Base-by-base conservation (phyloP, 495 filamentous ascomycete genomes). In the Hypoxylon lienhwacheense region DNA sequence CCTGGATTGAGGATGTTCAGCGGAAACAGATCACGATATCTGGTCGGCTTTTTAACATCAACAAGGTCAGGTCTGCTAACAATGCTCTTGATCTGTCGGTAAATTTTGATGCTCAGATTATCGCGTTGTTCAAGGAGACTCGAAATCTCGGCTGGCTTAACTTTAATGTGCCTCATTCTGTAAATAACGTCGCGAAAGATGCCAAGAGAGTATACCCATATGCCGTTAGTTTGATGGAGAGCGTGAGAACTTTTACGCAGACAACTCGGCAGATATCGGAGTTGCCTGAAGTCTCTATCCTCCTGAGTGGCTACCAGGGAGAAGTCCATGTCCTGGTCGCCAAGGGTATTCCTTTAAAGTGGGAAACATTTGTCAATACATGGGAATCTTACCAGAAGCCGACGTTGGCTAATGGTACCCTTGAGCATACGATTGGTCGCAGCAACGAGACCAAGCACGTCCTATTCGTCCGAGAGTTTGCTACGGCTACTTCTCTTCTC, bases 111-210 rank as follows among this genome's bases (percentile, higher is more conserved):
- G 84, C 88, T 6, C 92, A 97, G 64, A 87, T 97, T 51, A 99
- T 97, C 68, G 89, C 90, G 0, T 72, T 99, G 22, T 99, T 97
- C 78, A 99, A 99, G 65, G 93, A 99, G 73, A 95, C 96, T n/a
- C 84, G 93, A 19, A 97, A 97, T 62, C 78, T 99, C 21, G 80
- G 90, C 19, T 97, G 92, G 91, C 82, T 93, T 35, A 90, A 88
- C 63, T 97, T 87, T 68, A 84, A 86, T 44, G 88, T 99, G 20
- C 93, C 95, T 17, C 93, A 97, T 73, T 79, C 86, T 1, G 86
- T 99, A 63, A 96, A 85, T 78, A 97, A 89, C 58, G 87, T 95
- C 53, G 95, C 93, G 2, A 97, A 96, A 70, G 93, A 97, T 64
- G 95, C 93, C 1, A 96, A 95, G 68, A 81, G 92, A 28, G 93